Percentiles rank a stretch among this genome's conserved stretches.
These are phyloP conservation scores for Amanita rubescens DNA, from an alignment of 768 basidiomycete genomes.

Conservation along the genomic window DNA sequence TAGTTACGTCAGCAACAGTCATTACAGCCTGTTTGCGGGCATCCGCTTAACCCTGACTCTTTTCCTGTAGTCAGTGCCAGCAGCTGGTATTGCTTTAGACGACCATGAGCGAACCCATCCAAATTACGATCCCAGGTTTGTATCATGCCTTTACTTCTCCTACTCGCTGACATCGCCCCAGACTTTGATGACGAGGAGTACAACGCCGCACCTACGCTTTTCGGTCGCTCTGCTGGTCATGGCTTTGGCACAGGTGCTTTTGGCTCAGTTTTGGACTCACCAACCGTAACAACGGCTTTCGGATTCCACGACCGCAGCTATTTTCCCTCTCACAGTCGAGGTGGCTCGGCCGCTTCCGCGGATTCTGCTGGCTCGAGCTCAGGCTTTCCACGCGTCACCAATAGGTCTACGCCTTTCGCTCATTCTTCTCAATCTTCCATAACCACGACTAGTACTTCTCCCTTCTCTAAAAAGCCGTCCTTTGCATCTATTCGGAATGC, in stretches of 20 bases:
- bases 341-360: conserved; percentile 73
- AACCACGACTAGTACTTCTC: conserved; percentile 42
- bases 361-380: conserved; percentile 69
- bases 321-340: conserved; percentile 67
- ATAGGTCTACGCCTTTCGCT: conserved; percentile 49
- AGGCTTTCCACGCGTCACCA: conserved; percentile 40
- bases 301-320: conserved; percentile 45
- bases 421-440: conserved; percentile 72
- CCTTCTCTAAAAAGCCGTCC: conserved; percentile 71
- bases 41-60: neutral
- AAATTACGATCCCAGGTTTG: conserved; percentile 62
- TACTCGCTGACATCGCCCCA: conserved; percentile 21
- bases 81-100: neutral
- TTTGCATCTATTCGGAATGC: conserved; percentile 85
- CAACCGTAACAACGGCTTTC: conserved; percentile 43
- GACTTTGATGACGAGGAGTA: conserved; percentile 79
- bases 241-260: conserved; percentile 21
- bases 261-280: conserved; percentile 57
- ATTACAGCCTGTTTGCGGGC: neutral
- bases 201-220: conserved; percentile 53
- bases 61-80: neutral
- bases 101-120: conserved; percentile 41
- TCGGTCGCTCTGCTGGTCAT: conserved; percentile 54
- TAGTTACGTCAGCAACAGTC: neutral
- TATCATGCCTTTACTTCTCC: conserved; percentile 1